These are phyloP conservation scores for Pythium apleroticum DNA, from an alignment of 352 stramenopile species.

Conservation along the genomic window DNA sequence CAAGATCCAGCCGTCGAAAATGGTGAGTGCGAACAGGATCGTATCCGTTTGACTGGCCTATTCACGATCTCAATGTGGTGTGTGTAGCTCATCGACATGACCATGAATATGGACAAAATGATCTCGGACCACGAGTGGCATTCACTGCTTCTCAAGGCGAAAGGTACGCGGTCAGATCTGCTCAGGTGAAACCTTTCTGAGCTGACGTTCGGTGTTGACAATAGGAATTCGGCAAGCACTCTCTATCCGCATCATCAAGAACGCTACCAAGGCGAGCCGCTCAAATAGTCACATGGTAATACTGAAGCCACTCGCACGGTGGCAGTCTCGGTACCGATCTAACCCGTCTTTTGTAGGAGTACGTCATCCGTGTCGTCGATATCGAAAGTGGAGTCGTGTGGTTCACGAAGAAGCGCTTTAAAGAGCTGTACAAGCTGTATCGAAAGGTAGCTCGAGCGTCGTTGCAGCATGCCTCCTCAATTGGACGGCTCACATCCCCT, in stretches of 20 bases:
- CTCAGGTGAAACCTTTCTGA: neutral
- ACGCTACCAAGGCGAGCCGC: slow-evolving; percentile 50
- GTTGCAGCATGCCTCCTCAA: neutral
- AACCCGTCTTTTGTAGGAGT: slow-evolving; percentile 45
- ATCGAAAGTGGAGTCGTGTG: slow-evolving; percentile 84
- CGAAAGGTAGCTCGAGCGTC: slow-evolving; percentile 65
- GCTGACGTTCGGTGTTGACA: neutral
- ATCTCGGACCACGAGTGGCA: slow-evolving; percentile 89
- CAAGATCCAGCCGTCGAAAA: slow-evolving; percentile 80
- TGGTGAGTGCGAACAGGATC: slow-evolving; percentile 49
- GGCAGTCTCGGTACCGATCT: too few species aligned
- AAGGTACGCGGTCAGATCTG: slow-evolving; percentile 36
- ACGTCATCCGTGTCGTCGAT: slow-evolving; percentile 84
- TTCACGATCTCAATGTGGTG: too few species aligned
- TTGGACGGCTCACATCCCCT: neutral
- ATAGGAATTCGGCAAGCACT: slow-evolving; percentile 76
- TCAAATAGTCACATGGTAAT: slow-evolving; percentile 71
- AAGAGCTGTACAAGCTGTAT: slow-evolving; percentile 81
- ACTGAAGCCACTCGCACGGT: neutral
- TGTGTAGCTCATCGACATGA: slow-evolving; percentile 73
- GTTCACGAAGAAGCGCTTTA: slow-evolving; percentile 81
- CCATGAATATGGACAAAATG: slow-evolving; percentile 81
- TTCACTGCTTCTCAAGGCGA: slow-evolving; percentile 75
- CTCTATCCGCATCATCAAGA: slow-evolving; percentile 75
- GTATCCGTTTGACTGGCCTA: too few species aligned